Percentiles rank a stretch among this genome's conserved stretches.
These are phyloP conservation scores for Trichoderma sp. DNA, from an alignment of 2,329 filamentous ascomycete genomes.

Conservation along the genomic window DNA sequence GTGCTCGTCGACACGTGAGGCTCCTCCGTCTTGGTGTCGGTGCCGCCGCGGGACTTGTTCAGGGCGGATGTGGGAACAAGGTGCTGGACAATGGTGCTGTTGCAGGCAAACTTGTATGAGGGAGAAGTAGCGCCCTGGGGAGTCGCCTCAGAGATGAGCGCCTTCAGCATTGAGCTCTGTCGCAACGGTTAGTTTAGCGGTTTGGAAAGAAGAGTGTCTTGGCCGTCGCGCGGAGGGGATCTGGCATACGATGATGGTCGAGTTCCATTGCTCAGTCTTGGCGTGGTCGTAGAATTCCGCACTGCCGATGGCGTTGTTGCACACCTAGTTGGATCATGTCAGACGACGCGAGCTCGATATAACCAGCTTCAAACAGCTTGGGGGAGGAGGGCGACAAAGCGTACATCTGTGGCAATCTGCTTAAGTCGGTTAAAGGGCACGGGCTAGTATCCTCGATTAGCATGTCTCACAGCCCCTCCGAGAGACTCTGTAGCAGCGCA, in stretches of 20 bases:
- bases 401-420: slow-evolving; percentile 81
- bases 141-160: slow-evolving; percentile 72
- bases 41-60: slow-evolving; percentile 56
- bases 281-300: slow-evolving; percentile 83
- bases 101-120: slow-evolving; percentile 89
- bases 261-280: slow-evolving; percentile 86
- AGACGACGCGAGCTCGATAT: background rate
- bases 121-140: slow-evolving; percentile 56
- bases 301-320: slow-evolving; percentile 70
- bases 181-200: slow-evolving; percentile 20
- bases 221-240: slow-evolving; percentile 14
- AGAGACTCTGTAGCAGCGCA: background rate
- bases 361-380: background rate
- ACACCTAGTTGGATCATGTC: slow-evolving; percentile 59
- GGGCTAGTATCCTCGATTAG: slow-evolving; percentile 52
- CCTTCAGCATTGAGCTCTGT: slow-evolving; percentile 73
- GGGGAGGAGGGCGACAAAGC: slow-evolving; percentile 29
- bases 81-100: slow-evolving; percentile 98
- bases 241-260: slow-evolving; percentile 75
- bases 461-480: slow-evolving; percentile 14
- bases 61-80: slow-evolving; percentile 65
- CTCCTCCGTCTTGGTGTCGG: slow-evolving; percentile 46
- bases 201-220: background rate
- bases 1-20: slow-evolving; percentile 56
- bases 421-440: slow-evolving; percentile 73